These are phyloP conservation scores for Oldenlandia corymbosa DNA, from an alignment of 257 asterid species.

Conservation along the genomic window DNA sequence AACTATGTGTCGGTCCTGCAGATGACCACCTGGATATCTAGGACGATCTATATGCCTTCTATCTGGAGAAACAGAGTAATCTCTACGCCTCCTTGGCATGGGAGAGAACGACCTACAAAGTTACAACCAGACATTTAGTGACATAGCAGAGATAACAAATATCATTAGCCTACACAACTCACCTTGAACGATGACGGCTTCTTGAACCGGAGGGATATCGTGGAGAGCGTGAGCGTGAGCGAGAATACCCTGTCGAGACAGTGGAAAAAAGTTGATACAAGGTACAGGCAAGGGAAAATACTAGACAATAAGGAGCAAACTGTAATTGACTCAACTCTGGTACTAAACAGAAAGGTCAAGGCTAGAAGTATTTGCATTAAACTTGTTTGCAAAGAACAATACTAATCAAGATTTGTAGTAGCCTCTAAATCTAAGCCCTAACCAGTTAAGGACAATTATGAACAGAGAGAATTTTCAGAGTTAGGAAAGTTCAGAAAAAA, in stretches of 20 bases:
- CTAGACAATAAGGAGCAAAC: neutral
- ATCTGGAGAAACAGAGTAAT: slow-evolving; percentile 25
- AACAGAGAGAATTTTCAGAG: no score
- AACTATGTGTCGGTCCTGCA: slow-evolving; percentile 10
- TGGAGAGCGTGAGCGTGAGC: slow-evolving; percentile 30
- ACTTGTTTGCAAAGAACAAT: neutral
- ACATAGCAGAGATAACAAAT: neutral
- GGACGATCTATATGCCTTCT: slow-evolving; percentile 26
- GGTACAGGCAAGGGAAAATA: neutral
- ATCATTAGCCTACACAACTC: slow-evolving; percentile 1
- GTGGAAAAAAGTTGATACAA: slow-evolving; percentile 1
- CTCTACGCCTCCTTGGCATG: slow-evolving; percentile 19
- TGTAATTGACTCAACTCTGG: neutral
- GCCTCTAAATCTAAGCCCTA: no score
- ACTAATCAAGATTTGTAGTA: no score
- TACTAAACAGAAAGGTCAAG: neutral
- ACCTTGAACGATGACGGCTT: slow-evolving; percentile 29
- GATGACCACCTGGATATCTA: slow-evolving; percentile 23
- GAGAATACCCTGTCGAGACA: slow-evolving; percentile 22
- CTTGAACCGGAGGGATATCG: slow-evolving; percentile 30
- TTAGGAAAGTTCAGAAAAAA: no score
- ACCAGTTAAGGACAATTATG: no score
- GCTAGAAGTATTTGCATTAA: neutral
- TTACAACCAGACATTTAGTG: neutral
- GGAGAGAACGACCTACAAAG: slow-evolving; percentile 30